Evolutionary conservation across 192 early-diverging fungal genomes (phyloP), one percentile per base, ranked within the genome.

Genomic region (Coemansia sp.): DNA sequence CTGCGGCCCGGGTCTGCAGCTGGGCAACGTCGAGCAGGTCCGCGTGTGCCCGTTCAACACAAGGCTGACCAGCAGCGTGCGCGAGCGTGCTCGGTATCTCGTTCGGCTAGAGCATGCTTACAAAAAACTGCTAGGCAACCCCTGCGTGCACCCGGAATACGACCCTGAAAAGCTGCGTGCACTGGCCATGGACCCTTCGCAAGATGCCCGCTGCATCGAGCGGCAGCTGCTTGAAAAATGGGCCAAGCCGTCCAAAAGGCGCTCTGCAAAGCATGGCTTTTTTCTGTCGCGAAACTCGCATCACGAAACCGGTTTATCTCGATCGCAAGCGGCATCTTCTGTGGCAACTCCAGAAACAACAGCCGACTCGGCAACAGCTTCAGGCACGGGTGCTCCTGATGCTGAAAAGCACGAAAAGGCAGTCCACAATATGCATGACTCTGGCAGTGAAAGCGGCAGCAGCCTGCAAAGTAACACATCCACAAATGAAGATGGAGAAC

Each of bases 1-100:
- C 74, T 93, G 88, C 66, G 85, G 88, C 18, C 66, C 70, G 36
- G 79, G 74, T 0, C 29, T 91, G 8, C 81, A 82, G 20, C 71
- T 87, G 30, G 91, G 91, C 20, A 63, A 61, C 2, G 87, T 93
- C 8, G 88, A 93, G 62, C 81, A 70, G 29, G 89, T 87, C 0
- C 85, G 87, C 38, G 86, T 91, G 71, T 62, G 85, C 80, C 32
- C 87, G 83, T 75, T 77, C 67, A 86, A 88, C 45, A 71, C 83
- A 6, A 50, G 77, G 25, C 70, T 93, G 54, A 82, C 84, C 38
- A 80, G 85, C 28, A 68, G 80, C 16, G 85, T 88, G 7, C 69
- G 85, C 29, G 81, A 85, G 62, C 69, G 91, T 6, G 82, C 86
- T 10, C 60, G 77, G 31, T 82, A 64, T 36, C 68, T 93, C n/a